These are phyloP conservation scores for Bruguiera gymnorhiza DNA, from an alignment of 345 rosid genomes.

Conservation along the genomic window DNA sequence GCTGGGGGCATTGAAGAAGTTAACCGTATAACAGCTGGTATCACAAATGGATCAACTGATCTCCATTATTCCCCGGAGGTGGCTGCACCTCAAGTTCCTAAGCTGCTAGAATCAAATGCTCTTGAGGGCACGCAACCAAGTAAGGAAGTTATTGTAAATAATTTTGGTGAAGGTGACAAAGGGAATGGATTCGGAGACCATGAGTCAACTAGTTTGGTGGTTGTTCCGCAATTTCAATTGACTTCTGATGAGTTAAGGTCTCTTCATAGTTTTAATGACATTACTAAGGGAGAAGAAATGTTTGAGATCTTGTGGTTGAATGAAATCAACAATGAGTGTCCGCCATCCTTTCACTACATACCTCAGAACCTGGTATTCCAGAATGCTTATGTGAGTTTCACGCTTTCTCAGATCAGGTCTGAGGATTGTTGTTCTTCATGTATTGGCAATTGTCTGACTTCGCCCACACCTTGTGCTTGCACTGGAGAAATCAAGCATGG, in stretches of 20 bases:
- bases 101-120: neutral
- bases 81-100: slow-evolving; percentile 18
- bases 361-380: slow-evolving; percentile 49
- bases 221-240: slow-evolving; percentile 44
- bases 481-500: slow-evolving; percentile 38
- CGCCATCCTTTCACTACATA: slow-evolving; percentile 61
- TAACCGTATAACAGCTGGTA: slow-evolving; percentile 3
- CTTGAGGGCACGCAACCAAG: neutral
- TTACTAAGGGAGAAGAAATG: slow-evolving; percentile 68
- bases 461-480: slow-evolving; percentile 54
- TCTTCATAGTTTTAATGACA: slow-evolving; percentile 45
- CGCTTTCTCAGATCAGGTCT: slow-evolving; percentile 53
- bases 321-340: slow-evolving; percentile 53
- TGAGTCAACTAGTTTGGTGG: slow-evolving; percentile 36
- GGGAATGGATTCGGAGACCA: slow-evolving; percentile 19
- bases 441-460: slow-evolving; percentile 60
- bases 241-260: slow-evolving; percentile 50
- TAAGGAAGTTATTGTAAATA: slow-evolving; percentile 19
- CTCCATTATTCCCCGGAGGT: slow-evolving; percentile 5
- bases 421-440: slow-evolving; percentile 66
- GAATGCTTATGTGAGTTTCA: slow-evolving; percentile 54
- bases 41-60: slow-evolving; percentile 18
- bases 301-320: slow-evolving; percentile 72
- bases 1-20: slow-evolving; percentile 20
- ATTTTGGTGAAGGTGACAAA: slow-evolving; percentile 23